phyloP scores from a whole-genome alignment of 139 green algal genomes.

The Spirogloea muscicola region DNA sequence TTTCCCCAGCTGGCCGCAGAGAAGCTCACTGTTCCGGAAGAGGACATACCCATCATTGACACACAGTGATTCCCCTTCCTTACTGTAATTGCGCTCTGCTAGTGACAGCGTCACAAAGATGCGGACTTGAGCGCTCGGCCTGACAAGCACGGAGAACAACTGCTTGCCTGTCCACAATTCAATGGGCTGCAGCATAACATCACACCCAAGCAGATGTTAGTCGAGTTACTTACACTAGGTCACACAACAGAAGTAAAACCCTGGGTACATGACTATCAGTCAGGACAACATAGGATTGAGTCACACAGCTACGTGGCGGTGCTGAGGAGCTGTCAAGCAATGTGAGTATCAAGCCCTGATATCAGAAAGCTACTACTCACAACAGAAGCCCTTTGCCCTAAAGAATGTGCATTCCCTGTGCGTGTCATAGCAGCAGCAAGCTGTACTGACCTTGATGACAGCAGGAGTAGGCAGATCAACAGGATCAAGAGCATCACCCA shows the following conservation, averaged over 20 bases:
- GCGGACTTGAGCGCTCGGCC: slow-evolving; percentile 39
- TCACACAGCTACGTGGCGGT: no score
- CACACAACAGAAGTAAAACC: no score
- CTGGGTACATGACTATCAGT: no score
- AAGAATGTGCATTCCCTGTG: no score
- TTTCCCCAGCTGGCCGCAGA: slow-evolving; percentile 85
- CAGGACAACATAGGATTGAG: no score
- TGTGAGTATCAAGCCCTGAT: no score
- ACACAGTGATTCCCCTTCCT: slow-evolving; percentile 74
- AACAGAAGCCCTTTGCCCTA: no score
- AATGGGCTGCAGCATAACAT: slow-evolving; percentile 67
- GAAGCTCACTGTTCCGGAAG: slow-evolving; percentile 79
- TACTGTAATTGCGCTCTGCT: slow-evolving; percentile 80
- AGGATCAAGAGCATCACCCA: slow-evolving; percentile 64
- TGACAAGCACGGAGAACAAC: slow-evolving; percentile 79
- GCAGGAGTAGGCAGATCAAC: slow-evolving; percentile 63
- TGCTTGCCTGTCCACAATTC: slow-evolving; percentile 99
- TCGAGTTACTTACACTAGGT: no score
- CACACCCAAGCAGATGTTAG: no score
- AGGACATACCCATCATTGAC: slow-evolving; percentile 81
- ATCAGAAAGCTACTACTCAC: no score
- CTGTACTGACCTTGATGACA: slow-evolving; percentile 48
- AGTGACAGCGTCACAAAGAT: slow-evolving; percentile 87
- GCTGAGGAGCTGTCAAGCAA: no score
- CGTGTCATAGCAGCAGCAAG: no score